Evolutionary conservation across 116 monocot genomes (phyloP).

Genomic region (Papilionanthe hybrid): DNA sequence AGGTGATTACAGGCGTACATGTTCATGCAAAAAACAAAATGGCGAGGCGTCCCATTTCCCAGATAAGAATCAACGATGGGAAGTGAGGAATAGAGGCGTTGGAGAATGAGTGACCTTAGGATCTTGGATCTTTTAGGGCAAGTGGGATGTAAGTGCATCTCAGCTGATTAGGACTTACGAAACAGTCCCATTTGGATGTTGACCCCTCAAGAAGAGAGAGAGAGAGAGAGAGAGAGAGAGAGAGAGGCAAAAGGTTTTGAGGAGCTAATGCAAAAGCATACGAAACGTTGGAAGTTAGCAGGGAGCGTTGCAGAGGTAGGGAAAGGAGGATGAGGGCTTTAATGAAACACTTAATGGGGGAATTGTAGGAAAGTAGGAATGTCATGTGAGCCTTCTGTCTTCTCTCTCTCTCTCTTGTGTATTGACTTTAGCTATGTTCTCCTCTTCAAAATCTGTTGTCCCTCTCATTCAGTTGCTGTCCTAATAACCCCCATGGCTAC

Average conservation of each 20-base stretch:
- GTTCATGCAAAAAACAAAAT: too few species aligned
- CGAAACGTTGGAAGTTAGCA: background rate
- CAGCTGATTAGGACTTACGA: constrained; percentile 17
- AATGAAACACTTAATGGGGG: constrained; percentile 26
- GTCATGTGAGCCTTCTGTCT: constrained; percentile 22
- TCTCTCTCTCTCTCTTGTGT: constrained; percentile 1
- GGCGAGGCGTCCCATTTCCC: background rate
- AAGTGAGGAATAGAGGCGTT: background rate
- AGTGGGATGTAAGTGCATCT: constrained; percentile 15
- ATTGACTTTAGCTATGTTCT: constrained; percentile 28
- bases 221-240: constrained; percentile 5
- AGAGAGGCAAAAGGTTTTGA: constrained; percentile 12
- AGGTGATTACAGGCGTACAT: background rate
- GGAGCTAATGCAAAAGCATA: background rate
- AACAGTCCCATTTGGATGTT: constrained; percentile 27
- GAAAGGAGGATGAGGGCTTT: constrained; percentile 10
- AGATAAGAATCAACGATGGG: background rate
- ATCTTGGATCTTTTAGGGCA: constrained; percentile 14
- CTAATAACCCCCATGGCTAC: constrained; percentile 6
- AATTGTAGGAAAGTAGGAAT: constrained; percentile 22
- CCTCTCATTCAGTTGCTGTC: constrained; percentile 26
- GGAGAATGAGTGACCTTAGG: background rate
- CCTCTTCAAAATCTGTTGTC: constrained; percentile 19
- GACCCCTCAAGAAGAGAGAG: constrained; percentile 23
- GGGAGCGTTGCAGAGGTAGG: background rate